Conservation (phyloP, 2,329 filamentous ascomycete genomes). For the Alternaria viburni region DNA sequence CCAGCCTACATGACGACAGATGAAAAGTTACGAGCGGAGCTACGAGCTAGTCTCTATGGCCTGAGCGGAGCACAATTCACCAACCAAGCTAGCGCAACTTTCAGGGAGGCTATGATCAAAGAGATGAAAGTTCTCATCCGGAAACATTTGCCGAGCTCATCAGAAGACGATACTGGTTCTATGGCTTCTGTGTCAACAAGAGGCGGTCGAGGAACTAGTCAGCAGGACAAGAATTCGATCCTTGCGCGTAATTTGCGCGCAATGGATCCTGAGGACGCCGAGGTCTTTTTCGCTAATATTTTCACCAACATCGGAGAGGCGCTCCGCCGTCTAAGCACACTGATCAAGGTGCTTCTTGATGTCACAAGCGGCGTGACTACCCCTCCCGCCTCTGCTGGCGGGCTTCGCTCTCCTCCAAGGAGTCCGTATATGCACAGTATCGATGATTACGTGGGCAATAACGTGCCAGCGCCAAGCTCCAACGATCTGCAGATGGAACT, state of each 20-base stretch:
- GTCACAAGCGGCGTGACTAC: constrained; percentile 77
- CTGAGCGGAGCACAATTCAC: constrained; percentile 83
- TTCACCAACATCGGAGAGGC: constrained; percentile 90
- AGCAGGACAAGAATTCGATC: constrained; percentile 88
- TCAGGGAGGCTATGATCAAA: constrained; percentile 80
- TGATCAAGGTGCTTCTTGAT: constrained; percentile 93
- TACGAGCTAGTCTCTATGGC: constrained; percentile 75
- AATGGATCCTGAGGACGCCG: constrained; percentile 82
- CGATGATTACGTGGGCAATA: constrained; percentile 48
- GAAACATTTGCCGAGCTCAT: constrained; percentile 85
- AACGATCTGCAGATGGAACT: constrained; percentile 70
- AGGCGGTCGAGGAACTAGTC: constrained; percentile 68
- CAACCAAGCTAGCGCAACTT: constrained; percentile 79
- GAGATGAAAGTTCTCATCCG: constrained; percentile 88
- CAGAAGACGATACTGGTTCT: constrained; percentile 90
- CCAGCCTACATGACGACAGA: constrained; percentile 81
- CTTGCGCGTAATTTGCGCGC: constrained; percentile 86
- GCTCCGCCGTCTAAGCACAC: constrained; percentile 81
- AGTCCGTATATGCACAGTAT: constrained; percentile 53
- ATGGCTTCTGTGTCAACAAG: constrained; percentile 84
- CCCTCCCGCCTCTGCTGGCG: constrained; percentile 47
- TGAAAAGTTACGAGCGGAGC: constrained; percentile 70
- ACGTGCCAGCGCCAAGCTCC: constrained; percentile 17
- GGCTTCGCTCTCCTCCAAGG: constrained; percentile 55
- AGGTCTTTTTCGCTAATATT: constrained; percentile 79